phyloP scores from a whole-genome alignment of 768 basidiomycete species.

The Mycena epipterygia region DNA sequence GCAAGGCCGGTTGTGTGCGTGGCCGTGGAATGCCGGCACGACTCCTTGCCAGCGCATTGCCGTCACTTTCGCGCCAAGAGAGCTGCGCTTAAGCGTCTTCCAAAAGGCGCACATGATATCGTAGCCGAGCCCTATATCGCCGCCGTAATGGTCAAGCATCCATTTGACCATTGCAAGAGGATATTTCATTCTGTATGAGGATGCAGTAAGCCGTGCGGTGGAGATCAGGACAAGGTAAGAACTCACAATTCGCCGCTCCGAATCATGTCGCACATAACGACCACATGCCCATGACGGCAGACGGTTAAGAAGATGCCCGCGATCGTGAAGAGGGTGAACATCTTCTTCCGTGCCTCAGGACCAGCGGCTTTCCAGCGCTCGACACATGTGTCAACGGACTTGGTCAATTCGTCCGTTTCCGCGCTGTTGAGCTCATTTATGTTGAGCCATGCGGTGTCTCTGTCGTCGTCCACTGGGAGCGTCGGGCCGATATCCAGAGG shows the following conservation, averaged over 20 bases:
- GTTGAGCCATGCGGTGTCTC: too few species aligned
- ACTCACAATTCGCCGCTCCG: background rate
- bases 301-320: too few species aligned
- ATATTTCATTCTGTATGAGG: background rate
- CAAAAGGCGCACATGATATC: background rate
- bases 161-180: background rate
- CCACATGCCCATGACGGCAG: background rate
- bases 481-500: too few species aligned
- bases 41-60: background rate
- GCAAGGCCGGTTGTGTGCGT: slow-evolving; percentile 44
- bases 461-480: too few species aligned
- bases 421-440: too few species aligned
- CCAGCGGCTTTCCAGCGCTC: background rate
- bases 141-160: background rate
- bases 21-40: slow-evolving; percentile 32
- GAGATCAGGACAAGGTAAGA: background rate
- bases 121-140: background rate
- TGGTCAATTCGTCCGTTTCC: background rate
- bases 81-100: background rate
- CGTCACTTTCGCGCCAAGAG: background rate
- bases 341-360: too few species aligned
- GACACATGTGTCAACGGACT: background rate
- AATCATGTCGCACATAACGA: background rate
- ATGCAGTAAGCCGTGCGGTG: background rate
- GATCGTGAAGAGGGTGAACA: too few species aligned